Evolutionary conservation across 495 filamentous ascomycete genomes (phyloP), one percentile per base, ranked within the genome.

Genomic region (Bombardia bombarda): DNA sequence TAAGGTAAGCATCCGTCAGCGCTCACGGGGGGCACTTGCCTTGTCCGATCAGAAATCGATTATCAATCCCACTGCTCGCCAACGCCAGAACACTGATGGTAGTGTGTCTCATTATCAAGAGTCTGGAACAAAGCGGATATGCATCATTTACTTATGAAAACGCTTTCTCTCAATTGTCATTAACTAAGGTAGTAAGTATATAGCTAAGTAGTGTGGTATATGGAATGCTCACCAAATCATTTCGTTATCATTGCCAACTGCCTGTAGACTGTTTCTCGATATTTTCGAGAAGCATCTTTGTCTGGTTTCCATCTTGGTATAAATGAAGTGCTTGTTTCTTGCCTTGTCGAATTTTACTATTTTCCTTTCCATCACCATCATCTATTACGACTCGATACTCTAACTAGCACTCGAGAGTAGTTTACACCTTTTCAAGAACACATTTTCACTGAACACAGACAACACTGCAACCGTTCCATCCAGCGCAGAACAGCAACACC

Each of bases 311-410:
- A n/a, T 41, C 21, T 21, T 25, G 38, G n/a, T 50, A 50, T 36
- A 44, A 30, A 55, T 45, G 51, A 47, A 30, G 33, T 32, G 37
- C 17, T 17, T 40, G 17, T 10, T 13, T 40, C 30, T 38, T 18
- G 3, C 20, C 28, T 25, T 37, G 22, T 50, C 47, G 13, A 19
- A 45, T 24, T 20, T 45, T 4, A 31, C 41, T 35, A 19, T 46
- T 46, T 39, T 46, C 28, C 42, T 51, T 47, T 49, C 38, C 55
- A 58, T 47, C 52, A 40, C 33, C 49, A 58, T 43, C 50, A 40
- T 43, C 45, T 31, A 34, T 28, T 19, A 56, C 50, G 54, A 43
- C 39, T 47, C 49, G 40, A 13, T 12, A 9, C 44, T 39, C n/a
- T 31, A 19, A 34, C 30, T 40, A 14, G 19, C 56, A 12, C 13